Percentiles rank a stretch among this genome's conserved stretches.
Evolutionary conservation across 176 grass and related monocot species (phyloP).

Genomic region (Phyllostachys edulis): DNA sequence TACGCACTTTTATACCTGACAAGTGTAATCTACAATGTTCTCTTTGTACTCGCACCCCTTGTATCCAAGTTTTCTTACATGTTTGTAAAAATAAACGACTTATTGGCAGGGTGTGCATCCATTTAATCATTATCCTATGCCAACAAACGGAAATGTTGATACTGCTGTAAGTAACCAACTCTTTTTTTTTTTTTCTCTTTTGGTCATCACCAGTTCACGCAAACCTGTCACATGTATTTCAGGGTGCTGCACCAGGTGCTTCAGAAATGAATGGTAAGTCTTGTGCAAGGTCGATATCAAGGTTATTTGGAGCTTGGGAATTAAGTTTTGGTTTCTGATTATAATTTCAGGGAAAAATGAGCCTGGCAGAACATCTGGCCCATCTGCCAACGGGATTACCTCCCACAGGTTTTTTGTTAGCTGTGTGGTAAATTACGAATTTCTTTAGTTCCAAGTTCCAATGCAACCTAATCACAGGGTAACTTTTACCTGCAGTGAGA

Average conservation of each 20-base stretch:
- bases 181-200: constrained; percentile 1
- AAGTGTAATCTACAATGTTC: constrained; percentile 19
- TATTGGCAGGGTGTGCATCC: constrained; percentile 69
- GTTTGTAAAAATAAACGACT: constrained; percentile 14
- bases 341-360: constrained; percentile 81
- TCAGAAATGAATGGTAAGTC: constrained; percentile 65
- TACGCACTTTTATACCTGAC: constrained; percentile 47
- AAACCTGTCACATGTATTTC: constrained; percentile 30
- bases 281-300: constrained; percentile 50
- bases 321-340: constrained; percentile 53
- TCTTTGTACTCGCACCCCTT: constrained; percentile 7
- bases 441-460: background rate
- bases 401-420: constrained; percentile 63
- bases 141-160: constrained; percentile 67
- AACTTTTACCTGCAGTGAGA: constrained; percentile 61
- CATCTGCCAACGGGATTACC: constrained; percentile 67
- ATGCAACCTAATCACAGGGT: constrained; percentile 30
- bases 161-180: constrained; percentile 61
- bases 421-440: background rate
- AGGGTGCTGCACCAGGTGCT: constrained; percentile 52
- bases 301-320: constrained; percentile 38
- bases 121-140: constrained; percentile 82
- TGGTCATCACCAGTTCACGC: constrained; percentile 23
- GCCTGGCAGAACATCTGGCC: constrained; percentile 57
- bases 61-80: constrained; percentile 28